Evolutionary conservation across 176 grass and related monocot genomes (phyloP), one percentile per base, ranked within the genome.

Genomic region (Hsuehochloa calcarea): DNA sequence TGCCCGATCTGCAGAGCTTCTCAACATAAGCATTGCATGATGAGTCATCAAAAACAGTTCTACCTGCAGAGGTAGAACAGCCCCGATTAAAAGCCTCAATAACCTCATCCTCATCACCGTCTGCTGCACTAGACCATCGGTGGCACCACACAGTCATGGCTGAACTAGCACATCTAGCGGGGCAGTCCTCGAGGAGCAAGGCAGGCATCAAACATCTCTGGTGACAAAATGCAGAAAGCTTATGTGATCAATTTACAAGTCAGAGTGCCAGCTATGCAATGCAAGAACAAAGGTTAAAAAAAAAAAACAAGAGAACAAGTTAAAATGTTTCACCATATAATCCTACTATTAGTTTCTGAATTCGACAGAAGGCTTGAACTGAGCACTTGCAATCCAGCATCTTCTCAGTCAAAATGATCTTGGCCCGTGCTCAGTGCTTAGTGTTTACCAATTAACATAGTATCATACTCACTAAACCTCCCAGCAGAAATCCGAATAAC

Each of bases 1-100:
- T 79, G 54, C 91, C 89, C 58, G 86, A 90, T 79, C 50, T 72
- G 87, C 94, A 90, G 66, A 94, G 89, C 66, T 76, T 92, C 22
- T 92, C 87, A 38, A 97, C 17, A 41, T 85, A 82, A 61, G 45
- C 41, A 56, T 14, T 20, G 77, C 25, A 87, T 9, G 86, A 70
- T 23, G 82, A 70, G 27, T 67, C 56, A 15, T 85, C 60, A 2
- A 72, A 68, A 63, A 23, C 54, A 39, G 6, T 17, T 6, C 58
- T 43, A 29, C 22, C 62, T 71, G 83, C 10, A 9, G 16, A 12
- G 5, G 75, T 78, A 15, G 59, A 82, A 52, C 82, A 77, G 11
- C 77, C 39, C 25, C 10, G 40, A 72, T 70, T 87, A 26, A 87
- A 85, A 27, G 46, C 40, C 72, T 79, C 71, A 74, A 63, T 55